Base-by-base conservation (phyloP, 2,329 filamentous ascomycete species). In the Rhinocladiella mackenziei region DNA sequence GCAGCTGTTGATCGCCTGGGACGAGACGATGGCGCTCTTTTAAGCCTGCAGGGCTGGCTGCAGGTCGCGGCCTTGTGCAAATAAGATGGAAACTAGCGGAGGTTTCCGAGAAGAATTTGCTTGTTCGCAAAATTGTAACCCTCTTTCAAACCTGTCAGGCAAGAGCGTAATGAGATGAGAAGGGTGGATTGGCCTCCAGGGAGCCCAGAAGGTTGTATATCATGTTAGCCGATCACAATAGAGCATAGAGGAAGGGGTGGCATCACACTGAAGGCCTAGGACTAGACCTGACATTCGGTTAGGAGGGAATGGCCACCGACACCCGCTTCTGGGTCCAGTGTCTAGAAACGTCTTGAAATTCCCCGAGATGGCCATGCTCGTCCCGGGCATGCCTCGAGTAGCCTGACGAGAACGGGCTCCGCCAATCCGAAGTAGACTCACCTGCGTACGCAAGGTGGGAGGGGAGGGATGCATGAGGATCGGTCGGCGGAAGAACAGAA, bases 171-270 rank as follows among this genome's bases (percentile, higher is more conserved):
- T 10, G 25, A 30, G 11, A 11, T 7, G 23, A 14, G 13, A 18
- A 45, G 18, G 15, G 13, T 13, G 22, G 17, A 22, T 10, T 36
- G 13, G 13, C 23, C 32, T 22, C 28, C 25, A 14, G n/a, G 17
- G 23, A 22, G 33, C 11, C 23, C n/a, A n/a, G n/a, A n/a, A n/a
- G n/a, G n/a, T n/a, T n/a, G 43, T 47, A 47, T 42, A 41, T 42
- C 43, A 47, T 23, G 18, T 41, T 47, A 37, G 36, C 30, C 11
- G 7, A 6, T 7, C 43, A n/a, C 23, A 22, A 10, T 9, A 4
- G 18, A n/a, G 37, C 6, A 9, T 18, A 32, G 43, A 40, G 36
- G 30, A 34, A 35, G 36, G 19, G 22, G 15, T 18, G 30, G 20
- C 19, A 25, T 35, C 20, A 10, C 10, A 13, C 7, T 18, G n/a